phyloP scores from a whole-genome alignment of 352 stramenopile species.

The Phytophthora uliginosa region DNA sequence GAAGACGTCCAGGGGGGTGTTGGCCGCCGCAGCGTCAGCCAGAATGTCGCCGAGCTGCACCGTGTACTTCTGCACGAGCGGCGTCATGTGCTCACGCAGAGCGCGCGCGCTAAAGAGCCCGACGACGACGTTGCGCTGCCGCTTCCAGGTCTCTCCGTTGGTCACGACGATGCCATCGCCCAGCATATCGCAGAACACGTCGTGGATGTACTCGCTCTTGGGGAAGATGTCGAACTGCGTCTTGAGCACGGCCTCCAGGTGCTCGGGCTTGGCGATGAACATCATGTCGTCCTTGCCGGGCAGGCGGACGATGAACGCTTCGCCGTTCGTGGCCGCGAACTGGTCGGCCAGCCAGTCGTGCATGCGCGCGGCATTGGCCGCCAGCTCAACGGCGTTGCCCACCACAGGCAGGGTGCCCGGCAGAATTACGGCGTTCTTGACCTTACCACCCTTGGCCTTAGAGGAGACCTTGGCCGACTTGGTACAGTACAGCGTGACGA shows the following conservation, averaged over 20 bases:
- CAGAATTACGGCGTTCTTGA: constrained; percentile 35
- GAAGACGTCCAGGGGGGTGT: constrained; percentile 34
- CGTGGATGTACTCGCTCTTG: constrained; percentile 53
- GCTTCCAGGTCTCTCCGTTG: constrained; percentile 50
- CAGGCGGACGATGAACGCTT: constrained; percentile 45
- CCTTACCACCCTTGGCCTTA: constrained; percentile 28
- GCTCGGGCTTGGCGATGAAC: constrained; percentile 55
- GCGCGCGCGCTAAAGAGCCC: constrained; percentile 52
- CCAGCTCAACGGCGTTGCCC: constrained; percentile 53
- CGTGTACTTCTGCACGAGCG: constrained; percentile 47
- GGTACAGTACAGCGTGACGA: constrained; percentile 34
- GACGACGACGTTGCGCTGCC: constrained; percentile 49
- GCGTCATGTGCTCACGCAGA: constrained; percentile 51
- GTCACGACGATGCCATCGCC: constrained; percentile 57
- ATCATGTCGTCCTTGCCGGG: constrained; percentile 54
- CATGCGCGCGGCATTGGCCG: constrained; percentile 41
- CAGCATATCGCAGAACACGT: constrained; percentile 52
- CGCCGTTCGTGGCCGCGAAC: constrained; percentile 41
- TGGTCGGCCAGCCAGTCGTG: constrained; percentile 57
- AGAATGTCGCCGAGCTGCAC: constrained; percentile 40
- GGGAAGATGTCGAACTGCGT: constrained; percentile 61
- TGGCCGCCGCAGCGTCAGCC: constrained; percentile 7
- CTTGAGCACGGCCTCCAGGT: constrained; percentile 64
- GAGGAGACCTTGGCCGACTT: constrained; percentile 23
- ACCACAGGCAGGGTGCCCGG: constrained; percentile 50